These are phyloP conservation scores for Alternaria brassicicola DNA, from an alignment of 2,329 filamentous ascomycete genomes.

Conservation along the genomic window DNA sequence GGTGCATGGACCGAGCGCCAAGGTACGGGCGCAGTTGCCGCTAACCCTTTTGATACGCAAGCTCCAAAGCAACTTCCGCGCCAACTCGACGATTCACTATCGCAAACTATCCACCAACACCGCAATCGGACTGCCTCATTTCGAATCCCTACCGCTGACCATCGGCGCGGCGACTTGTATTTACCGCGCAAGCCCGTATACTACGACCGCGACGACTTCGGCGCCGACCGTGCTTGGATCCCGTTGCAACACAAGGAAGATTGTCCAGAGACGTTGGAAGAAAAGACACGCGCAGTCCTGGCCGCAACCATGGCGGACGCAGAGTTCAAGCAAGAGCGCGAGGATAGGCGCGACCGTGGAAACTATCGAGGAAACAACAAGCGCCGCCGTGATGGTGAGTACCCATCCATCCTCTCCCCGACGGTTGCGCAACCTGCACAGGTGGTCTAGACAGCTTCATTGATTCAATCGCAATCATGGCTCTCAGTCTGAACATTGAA, in stretches of 20 bases:
- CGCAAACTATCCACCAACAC: conserved; percentile 22
- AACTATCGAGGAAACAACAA: conserved; percentile 37
- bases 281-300: conserved; percentile 17
- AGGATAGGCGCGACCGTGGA: conserved; percentile 36
- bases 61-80: conserved; percentile 19
- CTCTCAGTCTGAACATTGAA: not conserved
- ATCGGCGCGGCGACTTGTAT: conserved; percentile 8
- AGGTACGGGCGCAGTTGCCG: conserved; percentile 11
- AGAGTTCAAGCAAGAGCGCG: conserved; percentile 38
- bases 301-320: conserved; percentile 38
- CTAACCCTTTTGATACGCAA: conserved; percentile 22
- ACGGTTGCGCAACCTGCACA: not conserved
- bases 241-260: conserved; percentile 9
- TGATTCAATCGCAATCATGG: not conserved
- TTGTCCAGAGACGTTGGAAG: conserved; percentile 15
- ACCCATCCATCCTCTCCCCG: not conserved
- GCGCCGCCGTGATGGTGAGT: conserved; percentile 43
- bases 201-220: conserved; percentile 7
- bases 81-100: conserved; percentile 21
- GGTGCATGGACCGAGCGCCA: conserved; percentile 15
- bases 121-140: conserved; percentile 15
- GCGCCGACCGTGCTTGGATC: conserved; percentile 4
- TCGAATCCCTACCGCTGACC: not conserved
- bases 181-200: not conserved
- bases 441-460: not conserved